These are phyloP conservation scores for Salmacisia buchloeana DNA, from an alignment of 1,284 basidiomycete species.

Conservation along the genomic window DNA sequence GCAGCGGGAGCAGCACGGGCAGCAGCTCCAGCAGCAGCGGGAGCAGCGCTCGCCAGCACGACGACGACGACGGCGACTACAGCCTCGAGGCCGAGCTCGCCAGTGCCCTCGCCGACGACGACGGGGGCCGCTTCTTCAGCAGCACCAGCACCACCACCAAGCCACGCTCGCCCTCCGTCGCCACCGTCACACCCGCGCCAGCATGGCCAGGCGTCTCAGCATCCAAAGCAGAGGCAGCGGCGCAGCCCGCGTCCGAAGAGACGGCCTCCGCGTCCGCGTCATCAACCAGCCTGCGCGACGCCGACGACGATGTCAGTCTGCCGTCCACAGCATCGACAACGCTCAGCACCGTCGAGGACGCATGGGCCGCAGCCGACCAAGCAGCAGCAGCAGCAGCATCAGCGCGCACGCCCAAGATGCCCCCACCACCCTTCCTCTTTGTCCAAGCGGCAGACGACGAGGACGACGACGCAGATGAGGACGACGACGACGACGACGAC, in stretches of 20 bases:
- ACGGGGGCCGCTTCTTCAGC: conserved; percentile 5
- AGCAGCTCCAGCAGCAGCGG: background rate
- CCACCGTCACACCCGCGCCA: background rate
- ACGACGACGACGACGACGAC: background rate
- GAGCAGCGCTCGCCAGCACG: background rate
- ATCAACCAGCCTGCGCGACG: too few species aligned
- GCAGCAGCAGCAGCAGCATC: background rate
- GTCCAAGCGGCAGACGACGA: background rate
- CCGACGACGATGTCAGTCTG: too few species aligned
- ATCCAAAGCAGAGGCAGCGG: too few species aligned
- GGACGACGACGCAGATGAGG: background rate
- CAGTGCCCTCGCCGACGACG: background rate
- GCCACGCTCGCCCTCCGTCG: background rate
- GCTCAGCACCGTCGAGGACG: background rate
- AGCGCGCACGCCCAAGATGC: background rate
- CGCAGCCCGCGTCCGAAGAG: background rate
- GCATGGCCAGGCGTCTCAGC: background rate
- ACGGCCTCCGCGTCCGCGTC: too few species aligned
- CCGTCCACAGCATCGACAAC: too few species aligned
- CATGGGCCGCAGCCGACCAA: background rate
- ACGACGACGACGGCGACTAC: background rate
- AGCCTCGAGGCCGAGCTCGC: conserved; percentile 5
- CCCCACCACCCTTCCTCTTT: background rate
- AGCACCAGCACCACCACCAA: background rate
- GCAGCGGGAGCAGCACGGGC: background rate